Conservation (phyloP, 169 alveolate species). For the Eimeria acervulina region DNA sequence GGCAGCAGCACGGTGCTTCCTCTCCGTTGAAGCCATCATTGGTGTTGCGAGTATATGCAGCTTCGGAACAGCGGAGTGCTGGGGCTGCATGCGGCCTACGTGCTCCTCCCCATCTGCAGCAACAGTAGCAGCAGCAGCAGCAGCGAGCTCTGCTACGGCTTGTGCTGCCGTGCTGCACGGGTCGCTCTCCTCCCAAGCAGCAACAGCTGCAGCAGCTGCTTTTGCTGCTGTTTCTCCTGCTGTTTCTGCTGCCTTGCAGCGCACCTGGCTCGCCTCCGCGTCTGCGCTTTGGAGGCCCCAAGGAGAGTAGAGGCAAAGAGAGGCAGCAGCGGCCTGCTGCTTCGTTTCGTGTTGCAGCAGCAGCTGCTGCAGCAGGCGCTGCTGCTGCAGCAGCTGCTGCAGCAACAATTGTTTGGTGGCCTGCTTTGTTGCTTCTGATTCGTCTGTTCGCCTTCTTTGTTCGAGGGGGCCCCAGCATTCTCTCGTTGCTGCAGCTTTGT, state of each 20-base stretch:
- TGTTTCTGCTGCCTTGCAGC: too few species aligned
- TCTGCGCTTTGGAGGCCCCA: not conserved
- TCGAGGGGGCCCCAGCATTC: not conserved
- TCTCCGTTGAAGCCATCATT: not conserved
- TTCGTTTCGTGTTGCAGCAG: too few species aligned
- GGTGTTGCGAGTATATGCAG: not conserved
- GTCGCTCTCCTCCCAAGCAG: not conserved
- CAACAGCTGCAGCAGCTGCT: too few species aligned
- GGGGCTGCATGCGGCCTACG: not conserved
- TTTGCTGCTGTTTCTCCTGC: too few species aligned
- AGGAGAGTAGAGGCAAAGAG: not conserved
- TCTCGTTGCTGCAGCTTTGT: not conserved
- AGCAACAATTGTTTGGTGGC: not conserved
- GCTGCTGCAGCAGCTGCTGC: too few species aligned
- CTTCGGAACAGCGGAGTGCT: too few species aligned
- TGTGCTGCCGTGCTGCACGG: too few species aligned
- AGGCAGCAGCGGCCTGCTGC: not conserved
- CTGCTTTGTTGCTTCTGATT: not conserved
- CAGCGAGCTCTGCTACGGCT: not conserved
- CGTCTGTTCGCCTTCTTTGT: not conserved
- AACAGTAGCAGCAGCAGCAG: not conserved
- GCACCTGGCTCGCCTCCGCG: not conserved
- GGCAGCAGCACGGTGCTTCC: not conserved
- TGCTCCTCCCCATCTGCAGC: not conserved
- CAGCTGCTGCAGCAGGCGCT: too few species aligned